Evolutionary conservation across 2,329 filamentous ascomycete species (phyloP).

Genomic region (Ophiostoma quercus): DNA sequence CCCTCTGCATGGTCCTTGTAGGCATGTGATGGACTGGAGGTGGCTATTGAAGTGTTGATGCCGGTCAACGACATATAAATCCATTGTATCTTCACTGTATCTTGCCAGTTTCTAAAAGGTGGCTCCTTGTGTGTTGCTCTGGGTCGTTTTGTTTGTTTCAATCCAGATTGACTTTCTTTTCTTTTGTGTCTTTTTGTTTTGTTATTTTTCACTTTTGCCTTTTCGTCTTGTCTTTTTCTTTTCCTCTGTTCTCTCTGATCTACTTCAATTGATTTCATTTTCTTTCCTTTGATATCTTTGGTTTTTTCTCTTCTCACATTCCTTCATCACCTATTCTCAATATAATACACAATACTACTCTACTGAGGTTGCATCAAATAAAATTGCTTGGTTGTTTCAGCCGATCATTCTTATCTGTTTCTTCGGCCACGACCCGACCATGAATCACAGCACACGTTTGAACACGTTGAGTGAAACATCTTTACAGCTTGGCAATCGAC

Average conservation of each 20-base stretch:
- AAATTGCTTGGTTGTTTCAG: background rate
- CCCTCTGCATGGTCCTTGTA: background rate
- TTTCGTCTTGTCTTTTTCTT: background rate
- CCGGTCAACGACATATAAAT: background rate
- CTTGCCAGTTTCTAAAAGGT: slow-evolving; percentile 2
- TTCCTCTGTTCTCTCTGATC: background rate
- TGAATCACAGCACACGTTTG: slow-evolving; percentile 1
- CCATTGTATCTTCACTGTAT: background rate
- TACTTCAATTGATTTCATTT: background rate
- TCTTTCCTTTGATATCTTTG: background rate
- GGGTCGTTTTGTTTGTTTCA: background rate
- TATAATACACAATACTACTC: background rate
- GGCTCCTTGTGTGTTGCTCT: background rate
- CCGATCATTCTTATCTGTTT: background rate
- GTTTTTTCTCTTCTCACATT: background rate
- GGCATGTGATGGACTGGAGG: background rate
- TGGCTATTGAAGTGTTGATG: background rate
- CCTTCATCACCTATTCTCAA: background rate
- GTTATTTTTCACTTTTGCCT: background rate
- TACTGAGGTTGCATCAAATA: background rate
- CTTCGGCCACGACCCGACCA: background rate
- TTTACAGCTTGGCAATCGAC: background rate
- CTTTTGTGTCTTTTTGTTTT: background rate
- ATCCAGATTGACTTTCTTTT: background rate
- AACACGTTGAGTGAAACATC: background rate